Percentiles rank a stretch among this genome's conserved stretches.
Evolutionary conservation across 2,329 filamentous ascomycete genomes (phyloP).

Genomic region (Diaporthe caulivora): DNA sequence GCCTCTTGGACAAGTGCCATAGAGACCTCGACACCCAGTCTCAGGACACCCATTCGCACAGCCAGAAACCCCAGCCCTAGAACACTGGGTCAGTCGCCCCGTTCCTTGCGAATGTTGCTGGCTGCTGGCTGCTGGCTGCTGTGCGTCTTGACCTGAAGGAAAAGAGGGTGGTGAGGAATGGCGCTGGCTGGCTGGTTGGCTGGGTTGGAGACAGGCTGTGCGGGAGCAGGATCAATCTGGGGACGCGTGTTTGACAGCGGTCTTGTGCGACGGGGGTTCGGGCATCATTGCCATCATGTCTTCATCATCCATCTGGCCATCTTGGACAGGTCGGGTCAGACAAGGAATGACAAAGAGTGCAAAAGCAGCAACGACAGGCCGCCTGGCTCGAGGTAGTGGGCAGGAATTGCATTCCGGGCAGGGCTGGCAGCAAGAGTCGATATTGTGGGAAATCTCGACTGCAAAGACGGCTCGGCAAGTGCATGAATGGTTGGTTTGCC

Average conservation of each 20-base stretch:
- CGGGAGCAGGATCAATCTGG: conserved; percentile 9
- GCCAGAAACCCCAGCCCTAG: no score
- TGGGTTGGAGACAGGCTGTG: no score
- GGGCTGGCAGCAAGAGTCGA: not conserved
- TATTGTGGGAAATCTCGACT: conserved; percentile 14
- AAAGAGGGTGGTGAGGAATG: no score
- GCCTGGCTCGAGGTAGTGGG: not conserved
- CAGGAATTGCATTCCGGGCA: conserved; percentile 3
- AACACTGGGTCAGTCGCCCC: no score
- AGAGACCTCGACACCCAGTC: no score
- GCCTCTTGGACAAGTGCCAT: not conserved
- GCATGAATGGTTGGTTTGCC: conserved; percentile 21
- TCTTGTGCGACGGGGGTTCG: conserved; percentile 13
- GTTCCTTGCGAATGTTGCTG: no score
- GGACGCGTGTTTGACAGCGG: conserved; percentile 13
- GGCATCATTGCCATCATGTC: not conserved
- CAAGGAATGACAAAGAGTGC: not conserved
- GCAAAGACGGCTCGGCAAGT: conserved; percentile 22
- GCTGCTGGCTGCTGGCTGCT: no score
- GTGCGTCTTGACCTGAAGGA: no score
- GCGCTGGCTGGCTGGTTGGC: no score
- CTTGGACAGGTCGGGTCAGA: conserved; percentile 1
- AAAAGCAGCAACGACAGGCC: not conserved
- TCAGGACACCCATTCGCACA: no score
- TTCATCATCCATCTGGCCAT: not conserved